A percentile compares a stretch with the other conserved stretches of the same genome.
Evolutionary conservation across 2,329 filamentous ascomycete genomes (phyloP).

Genomic region (Monosporascus sp.): DNA sequence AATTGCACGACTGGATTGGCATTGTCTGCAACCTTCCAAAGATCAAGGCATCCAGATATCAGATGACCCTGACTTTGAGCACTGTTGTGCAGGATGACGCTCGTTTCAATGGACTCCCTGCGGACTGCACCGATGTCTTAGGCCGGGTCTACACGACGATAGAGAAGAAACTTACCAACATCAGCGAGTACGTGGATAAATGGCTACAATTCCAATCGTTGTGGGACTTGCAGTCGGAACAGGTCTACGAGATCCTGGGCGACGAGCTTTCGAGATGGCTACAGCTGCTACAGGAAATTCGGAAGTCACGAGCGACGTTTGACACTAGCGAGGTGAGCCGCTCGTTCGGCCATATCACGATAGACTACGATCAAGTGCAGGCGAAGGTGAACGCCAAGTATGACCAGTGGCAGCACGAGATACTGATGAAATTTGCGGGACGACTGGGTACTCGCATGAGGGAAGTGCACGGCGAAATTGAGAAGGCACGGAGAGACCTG

Average conservation of each 20-base stretch:
- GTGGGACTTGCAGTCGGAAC: conserved; percentile 94
- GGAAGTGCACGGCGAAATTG: conserved; percentile 86
- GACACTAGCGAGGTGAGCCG: conserved; percentile 93
- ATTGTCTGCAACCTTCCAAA: conserved; percentile 88
- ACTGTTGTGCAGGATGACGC: conserved; percentile 59
- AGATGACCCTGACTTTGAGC: conserved; percentile 66
- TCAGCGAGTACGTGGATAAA: conserved; percentile 86
- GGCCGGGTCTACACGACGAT: conserved; percentile 76
- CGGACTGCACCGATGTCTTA: conserved; percentile 74
- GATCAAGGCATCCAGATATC: conserved; percentile 91
- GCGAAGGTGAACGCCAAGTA: conserved; percentile 99
- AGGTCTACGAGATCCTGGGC: conserved; percentile 87
- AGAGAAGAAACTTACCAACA: conserved; percentile 74
- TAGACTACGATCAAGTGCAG: conserved; percentile 98
- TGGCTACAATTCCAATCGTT: conserved; percentile 98
- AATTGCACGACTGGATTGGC: conserved; percentile 90
- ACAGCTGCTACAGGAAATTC: conserved; percentile 92
- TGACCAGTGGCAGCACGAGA: conserved; percentile 98
- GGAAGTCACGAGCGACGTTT: conserved; percentile 92
- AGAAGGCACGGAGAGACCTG: conserved; percentile 82
- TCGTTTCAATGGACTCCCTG: conserved; percentile 79
- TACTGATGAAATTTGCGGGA: conserved; percentile 84
- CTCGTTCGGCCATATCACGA: conserved; percentile 87
- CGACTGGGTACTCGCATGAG: conserved; percentile 87
- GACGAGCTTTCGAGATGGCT: conserved; percentile 91